Percentiles rank a stretch among this genome's conserved stretches.
These are phyloP conservation scores for Colletotrichum musicola DNA, from an alignment of 2,329 filamentous ascomycete species.

Conservation along the genomic window DNA sequence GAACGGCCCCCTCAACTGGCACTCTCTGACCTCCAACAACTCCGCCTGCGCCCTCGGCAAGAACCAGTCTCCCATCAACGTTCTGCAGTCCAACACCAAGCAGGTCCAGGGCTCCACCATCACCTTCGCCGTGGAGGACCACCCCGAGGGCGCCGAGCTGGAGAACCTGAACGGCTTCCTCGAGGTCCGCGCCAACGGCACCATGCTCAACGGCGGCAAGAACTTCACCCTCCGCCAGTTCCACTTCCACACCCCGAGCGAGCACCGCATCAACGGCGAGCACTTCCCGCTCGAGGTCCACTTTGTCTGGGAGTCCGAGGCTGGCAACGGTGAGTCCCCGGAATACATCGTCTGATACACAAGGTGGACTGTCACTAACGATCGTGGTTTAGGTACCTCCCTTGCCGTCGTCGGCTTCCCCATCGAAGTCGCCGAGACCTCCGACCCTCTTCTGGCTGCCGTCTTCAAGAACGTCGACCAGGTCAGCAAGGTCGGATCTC, in stretches of 20 bases:
- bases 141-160: conserved; percentile 54
- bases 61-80: conserved; percentile 69
- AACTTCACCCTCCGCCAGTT: conserved; percentile 64
- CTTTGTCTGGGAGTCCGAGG: conserved; percentile 54
- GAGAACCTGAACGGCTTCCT: conserved; percentile 66
- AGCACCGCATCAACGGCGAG: conserved; percentile 64
- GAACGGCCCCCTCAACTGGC: conserved; percentile 66
- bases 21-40: conserved; percentile 59
- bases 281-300: conserved; percentile 57
- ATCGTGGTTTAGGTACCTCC: conserved; percentile 42
- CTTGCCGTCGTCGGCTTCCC: conserved; percentile 54
- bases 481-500: conserved; percentile 54
- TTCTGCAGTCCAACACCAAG: conserved; percentile 47
- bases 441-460: conserved; percentile 49
- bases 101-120: conserved; percentile 48
- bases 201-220: conserved; percentile 53
- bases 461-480: conserved; percentile 54
- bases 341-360: too few relatives aligned
- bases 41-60: conserved; percentile 60
- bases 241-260: conserved; percentile 72
- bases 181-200: conserved; percentile 63
- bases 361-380: conserved; percentile 36
- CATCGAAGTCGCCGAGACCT: conserved; percentile 48
- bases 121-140: conserved; percentile 50
- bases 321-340: conserved; percentile 38